Conservation (phyloP, 208 protist genomes). For the Leishmania guyanensis region DNA sequence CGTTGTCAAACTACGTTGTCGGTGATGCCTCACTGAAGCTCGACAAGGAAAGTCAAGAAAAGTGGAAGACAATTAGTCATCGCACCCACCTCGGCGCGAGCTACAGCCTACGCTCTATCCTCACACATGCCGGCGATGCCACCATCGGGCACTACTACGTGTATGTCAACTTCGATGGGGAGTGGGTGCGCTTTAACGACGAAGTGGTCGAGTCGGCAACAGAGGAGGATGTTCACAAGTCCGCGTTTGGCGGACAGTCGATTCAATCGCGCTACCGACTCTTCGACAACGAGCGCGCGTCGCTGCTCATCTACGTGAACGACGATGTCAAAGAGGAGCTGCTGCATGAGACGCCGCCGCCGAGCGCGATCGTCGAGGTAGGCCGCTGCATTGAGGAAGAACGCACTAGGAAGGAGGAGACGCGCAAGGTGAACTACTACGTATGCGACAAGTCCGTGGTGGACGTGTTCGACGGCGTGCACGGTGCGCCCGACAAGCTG, state of each 20-base stretch:
- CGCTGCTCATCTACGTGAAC: slow-evolving; percentile 79
- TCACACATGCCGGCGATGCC: slow-evolving; percentile 83
- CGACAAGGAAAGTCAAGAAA: slow-evolving; percentile 59
- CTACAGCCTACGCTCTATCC: slow-evolving; percentile 85
- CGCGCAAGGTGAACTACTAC: slow-evolving; percentile 34
- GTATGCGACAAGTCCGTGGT: slow-evolving; percentile 38
- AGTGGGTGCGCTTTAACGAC: slow-evolving; percentile 86
- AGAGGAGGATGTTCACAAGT: slow-evolving; percentile 46
- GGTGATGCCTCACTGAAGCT: slow-evolving; percentile 40
- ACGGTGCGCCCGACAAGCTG: slow-evolving; percentile 19
- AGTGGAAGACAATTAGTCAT: slow-evolving; percentile 24
- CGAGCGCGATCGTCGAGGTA: slow-evolving; percentile 35
- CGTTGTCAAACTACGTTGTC: slow-evolving; percentile 61
- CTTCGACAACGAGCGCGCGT: slow-evolving; percentile 70
- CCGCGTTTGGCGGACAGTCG: slow-evolving; percentile 61
- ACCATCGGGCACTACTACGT: slow-evolving; percentile 90
- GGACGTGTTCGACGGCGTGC: slow-evolving; percentile 50
- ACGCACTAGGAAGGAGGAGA: slow-evolving; percentile 27
- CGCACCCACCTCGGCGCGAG: slow-evolving; percentile 20
- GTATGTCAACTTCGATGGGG: slow-evolving; percentile 61
- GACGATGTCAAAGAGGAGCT: slow-evolving; percentile 31
- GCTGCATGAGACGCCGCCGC: slow-evolving; percentile 33
- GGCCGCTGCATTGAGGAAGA: slow-evolving; percentile 40
- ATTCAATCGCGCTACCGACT: slow-evolving; percentile 39
- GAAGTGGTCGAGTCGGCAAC: slow-evolving; percentile 56